Conservation (phyloP, 176 grass and related monocot species). For the Bromus sterilis region DNA sequence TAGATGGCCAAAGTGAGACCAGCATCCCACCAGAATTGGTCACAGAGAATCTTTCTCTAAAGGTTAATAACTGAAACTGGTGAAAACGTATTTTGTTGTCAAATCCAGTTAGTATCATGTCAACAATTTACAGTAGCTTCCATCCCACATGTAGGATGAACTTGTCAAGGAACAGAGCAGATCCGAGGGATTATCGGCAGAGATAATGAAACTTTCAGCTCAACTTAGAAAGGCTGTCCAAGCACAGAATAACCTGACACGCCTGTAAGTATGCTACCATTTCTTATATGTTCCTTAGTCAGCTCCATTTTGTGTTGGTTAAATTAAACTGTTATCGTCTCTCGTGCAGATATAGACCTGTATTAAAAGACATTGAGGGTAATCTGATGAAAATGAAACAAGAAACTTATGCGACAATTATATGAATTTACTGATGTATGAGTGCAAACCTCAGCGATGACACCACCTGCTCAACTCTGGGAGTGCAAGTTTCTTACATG, state of each 20-base stretch:
- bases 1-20: constrained; percentile 46
- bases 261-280: constrained; percentile 45
- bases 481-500: not conserved
- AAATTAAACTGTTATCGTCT: constrained; percentile 23
- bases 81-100: not conserved
- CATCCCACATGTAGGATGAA: constrained; percentile 47
- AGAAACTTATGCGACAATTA: constrained; percentile 75
- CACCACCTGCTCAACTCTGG: not conserved
- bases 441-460: not conserved
- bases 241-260: constrained; percentile 56
- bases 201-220: constrained; percentile 85
- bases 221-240: constrained; percentile 71
- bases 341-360: constrained; percentile 72
- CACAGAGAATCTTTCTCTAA: constrained; percentile 54
- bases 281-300: not conserved
- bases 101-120: not conserved
- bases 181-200: constrained; percentile 52
- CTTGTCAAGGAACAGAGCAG: constrained; percentile 74
- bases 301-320: not conserved
- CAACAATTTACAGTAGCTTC: not conserved
- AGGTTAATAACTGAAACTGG: constrained; percentile 38
- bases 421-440: constrained; percentile 19
- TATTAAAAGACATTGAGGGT: constrained; percentile 68
- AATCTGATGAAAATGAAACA: constrained; percentile 98
- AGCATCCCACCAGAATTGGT: constrained; percentile 36